Base-by-base conservation (phyloP, 169 alveolate genomes). In the Plasmodium chabaudi region DNA sequence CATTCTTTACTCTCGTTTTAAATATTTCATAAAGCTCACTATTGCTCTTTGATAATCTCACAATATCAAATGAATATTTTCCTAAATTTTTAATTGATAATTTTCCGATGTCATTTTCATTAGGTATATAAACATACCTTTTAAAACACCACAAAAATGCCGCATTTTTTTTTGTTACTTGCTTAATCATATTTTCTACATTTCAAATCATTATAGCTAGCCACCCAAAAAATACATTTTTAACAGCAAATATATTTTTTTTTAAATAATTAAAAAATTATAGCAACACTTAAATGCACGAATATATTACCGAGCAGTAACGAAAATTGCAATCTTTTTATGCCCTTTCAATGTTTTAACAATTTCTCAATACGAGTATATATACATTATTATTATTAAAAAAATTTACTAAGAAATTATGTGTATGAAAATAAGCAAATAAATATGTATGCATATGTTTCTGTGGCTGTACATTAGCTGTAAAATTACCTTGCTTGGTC, bases 41-140 rank as follows among this genome's bases (percentile, higher is more conserved):
- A 53, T 82, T 82, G 55, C 25, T 64, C 15, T 67, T 57, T 12
- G 86, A 82, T 61, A 82, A 42, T 67, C 90, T 53, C n/a, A 82
- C 9, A 56, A 82, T 82, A 47, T 82, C 90, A 61, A 82, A 68
- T 9, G 90, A 68, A 34, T 67, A 82, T 34, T 59, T 65, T 13
- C 90, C 84, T 68, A 82, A 60, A 72, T 63, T 42, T 47, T 82
- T 82, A 15, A 84, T 46, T 39, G 90, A 82, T 13, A 82, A 57
- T 82, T 82, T 82, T 65, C 59, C 64, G 0, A 82, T 27, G 23
- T 82, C 84, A 27, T 19, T 56, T 49, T 67, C 44, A 19, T 71
- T 82, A 17, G 72, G 73, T 53, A 57, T 63, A 69, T 44, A 77
- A 21, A 82, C 61, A 61, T 46, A 23, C 44, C 75, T 51, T 59